A percentile compares a stretch with the other conserved stretches of the same genome.
phyloP scores from a whole-genome alignment of 495 filamentous ascomycete genomes.

The Aspergillus nanangensis region DNA sequence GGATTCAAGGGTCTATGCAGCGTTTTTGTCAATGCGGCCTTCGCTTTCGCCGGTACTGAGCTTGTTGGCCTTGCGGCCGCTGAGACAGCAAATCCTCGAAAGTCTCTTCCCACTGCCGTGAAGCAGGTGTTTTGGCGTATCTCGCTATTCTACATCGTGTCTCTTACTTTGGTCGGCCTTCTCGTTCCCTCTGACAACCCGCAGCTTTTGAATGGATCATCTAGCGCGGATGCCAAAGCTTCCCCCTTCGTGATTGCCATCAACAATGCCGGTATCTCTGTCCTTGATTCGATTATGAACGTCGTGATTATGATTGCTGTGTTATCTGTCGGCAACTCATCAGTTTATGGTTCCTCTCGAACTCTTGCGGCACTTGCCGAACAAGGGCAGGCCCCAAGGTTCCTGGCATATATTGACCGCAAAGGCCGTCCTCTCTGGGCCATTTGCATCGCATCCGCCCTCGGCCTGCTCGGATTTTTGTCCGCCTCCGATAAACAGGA shows the following conservation, averaged over 20 bases:
- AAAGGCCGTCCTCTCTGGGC: slow-evolving; percentile 74
- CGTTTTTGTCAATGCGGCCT: slow-evolving; percentile 90
- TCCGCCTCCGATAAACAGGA: slow-evolving; percentile 61
- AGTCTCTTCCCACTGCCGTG: slow-evolving; percentile 78
- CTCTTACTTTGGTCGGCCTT: slow-evolving; percentile 67
- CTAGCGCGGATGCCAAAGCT: slow-evolving; percentile 60
- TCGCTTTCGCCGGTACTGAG: slow-evolving; percentile 90
- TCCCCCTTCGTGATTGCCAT: slow-evolving; percentile 93
- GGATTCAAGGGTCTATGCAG: slow-evolving; percentile 94
- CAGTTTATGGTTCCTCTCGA: slow-evolving; percentile 82
- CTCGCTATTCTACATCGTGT: slow-evolving; percentile 78
- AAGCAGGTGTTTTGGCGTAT: slow-evolving; percentile 98
- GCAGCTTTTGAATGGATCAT: slow-evolving; percentile 51
- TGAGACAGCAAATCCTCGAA: slow-evolving; percentile 82
- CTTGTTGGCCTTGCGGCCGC: slow-evolving; percentile 89
- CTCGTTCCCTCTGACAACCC: slow-evolving; percentile 66
- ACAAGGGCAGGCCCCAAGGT: slow-evolving; percentile 72
- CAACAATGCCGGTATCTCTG: slow-evolving; percentile 68
- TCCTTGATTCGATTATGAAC: slow-evolving; percentile 82
- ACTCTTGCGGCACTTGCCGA: slow-evolving; percentile 84
- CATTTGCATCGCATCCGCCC: slow-evolving; percentile 59
- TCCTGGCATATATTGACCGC: slow-evolving; percentile 79
- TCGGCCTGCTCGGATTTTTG: slow-evolving; percentile 78
- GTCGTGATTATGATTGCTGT: slow-evolving; percentile 86
- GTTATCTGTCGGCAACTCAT: slow-evolving; percentile 80